Conservation (phyloP, 805 yeast genomes). For the Ogataea paradorogensis region DNA sequence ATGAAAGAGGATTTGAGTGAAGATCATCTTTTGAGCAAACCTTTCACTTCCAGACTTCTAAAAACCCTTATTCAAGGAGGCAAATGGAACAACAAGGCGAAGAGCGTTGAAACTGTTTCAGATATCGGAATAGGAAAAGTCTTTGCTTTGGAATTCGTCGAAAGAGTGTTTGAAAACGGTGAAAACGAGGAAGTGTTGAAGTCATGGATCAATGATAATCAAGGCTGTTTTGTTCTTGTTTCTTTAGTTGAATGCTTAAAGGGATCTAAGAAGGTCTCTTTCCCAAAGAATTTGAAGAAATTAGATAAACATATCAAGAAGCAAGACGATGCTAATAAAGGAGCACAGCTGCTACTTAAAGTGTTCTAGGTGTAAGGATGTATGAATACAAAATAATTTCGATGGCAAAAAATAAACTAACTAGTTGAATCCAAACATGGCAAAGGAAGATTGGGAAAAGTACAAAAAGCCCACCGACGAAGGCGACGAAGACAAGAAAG, state of each 20-base stretch:
- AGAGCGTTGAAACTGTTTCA: constrained; percentile 43
- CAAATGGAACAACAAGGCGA: constrained; percentile 69
- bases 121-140: constrained; percentile 50
- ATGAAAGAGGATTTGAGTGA: constrained; percentile 70
- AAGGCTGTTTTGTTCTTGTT: constrained; percentile 79
- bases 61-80: constrained; percentile 82
- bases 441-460: constrained; percentile 98
- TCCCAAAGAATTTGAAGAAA: constrained; percentile 53
- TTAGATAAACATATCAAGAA: constrained; percentile 42
- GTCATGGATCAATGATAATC: constrained; percentile 62
- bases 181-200: constrained; percentile 49
- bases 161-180: constrained; percentile 45
- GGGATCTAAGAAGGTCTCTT: constrained; percentile 40
- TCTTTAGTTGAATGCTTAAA: constrained; percentile 69
- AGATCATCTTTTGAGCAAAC: constrained; percentile 64
- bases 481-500: constrained; percentile 48
- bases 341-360: constrained; percentile 52
- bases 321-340: constrained; percentile 52
- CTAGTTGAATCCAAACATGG: constrained; percentile 47
- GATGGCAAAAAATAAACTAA: constrained; percentile 19
- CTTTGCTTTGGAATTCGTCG: constrained; percentile 52
- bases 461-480: constrained; percentile 83
- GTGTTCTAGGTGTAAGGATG: constrained; percentile 23
- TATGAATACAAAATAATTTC: constrained; percentile 8
- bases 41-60: constrained; percentile 71